Percentiles rank a stretch among this genome's conserved stretches.
These are phyloP conservation scores for Aleurites moluccanus DNA, from an alignment of 441 rosid species.

Conservation along the genomic window DNA sequence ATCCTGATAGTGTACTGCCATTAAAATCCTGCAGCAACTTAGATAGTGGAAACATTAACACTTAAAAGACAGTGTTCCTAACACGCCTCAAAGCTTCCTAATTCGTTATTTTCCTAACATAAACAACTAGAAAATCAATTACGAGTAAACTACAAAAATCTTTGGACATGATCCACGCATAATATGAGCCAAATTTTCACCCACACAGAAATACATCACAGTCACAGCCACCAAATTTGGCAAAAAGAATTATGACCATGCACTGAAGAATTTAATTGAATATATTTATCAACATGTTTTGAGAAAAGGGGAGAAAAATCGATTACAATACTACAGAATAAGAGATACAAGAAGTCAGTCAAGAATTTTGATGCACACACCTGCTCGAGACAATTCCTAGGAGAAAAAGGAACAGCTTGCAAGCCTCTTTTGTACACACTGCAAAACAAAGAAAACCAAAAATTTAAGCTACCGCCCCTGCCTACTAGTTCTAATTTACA, in stretches of 20 bases:
- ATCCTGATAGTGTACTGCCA: too few species aligned
- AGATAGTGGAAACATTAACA: too few species aligned
- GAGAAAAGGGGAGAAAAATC: not conserved
- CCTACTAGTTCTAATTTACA: not conserved
- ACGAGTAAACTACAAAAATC: not conserved
- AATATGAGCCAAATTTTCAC: not conserved
- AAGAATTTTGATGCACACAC: conserved; percentile 21
- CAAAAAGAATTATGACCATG: not conserved
- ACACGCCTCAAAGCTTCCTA: too few species aligned
- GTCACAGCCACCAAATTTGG: not conserved
- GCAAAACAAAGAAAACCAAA: conserved; percentile 18
- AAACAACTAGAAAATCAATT: not conserved
- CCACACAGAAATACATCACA: not conserved
- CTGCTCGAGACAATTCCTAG: conserved; percentile 34
- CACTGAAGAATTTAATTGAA: not conserved
- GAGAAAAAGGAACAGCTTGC: conserved; percentile 49
- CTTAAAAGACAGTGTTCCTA: too few species aligned
- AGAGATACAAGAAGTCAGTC: not conserved
- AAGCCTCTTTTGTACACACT: conserved; percentile 47
- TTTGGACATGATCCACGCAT: not conserved
- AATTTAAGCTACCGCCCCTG: not conserved
- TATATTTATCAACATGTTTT: not conserved
- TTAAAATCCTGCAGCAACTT: too few species aligned
- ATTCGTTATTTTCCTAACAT: too few species aligned
- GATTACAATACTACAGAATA: not conserved